These are phyloP conservation scores for Boechera stricta DNA, from an alignment of 345 rosid genomes.

Conservation along the genomic window DNA sequence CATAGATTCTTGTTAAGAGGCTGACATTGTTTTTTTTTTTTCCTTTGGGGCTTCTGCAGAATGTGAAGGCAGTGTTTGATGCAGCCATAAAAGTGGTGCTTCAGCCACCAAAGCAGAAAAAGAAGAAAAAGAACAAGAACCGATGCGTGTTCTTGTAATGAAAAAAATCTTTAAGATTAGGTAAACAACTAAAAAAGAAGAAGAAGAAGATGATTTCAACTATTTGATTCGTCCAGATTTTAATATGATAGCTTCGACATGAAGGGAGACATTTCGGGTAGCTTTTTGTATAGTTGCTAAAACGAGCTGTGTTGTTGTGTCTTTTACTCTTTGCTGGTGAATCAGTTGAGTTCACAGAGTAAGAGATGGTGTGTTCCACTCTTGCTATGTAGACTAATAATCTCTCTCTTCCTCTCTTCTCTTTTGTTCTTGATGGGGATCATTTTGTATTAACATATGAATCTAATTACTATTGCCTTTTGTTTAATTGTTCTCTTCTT, in stretches of 20 bases:
- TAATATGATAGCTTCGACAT: conserved; percentile 31
- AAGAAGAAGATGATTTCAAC: conserved; percentile 15
- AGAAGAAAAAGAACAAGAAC: conserved; percentile 72
- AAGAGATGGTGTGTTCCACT: conserved; percentile 26
- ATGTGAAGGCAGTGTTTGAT: conserved; percentile 86
- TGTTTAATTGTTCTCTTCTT: background rate
- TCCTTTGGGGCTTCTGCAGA: conserved; percentile 48
- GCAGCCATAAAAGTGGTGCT: conserved; percentile 88
- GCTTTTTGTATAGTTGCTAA: conserved; percentile 43
- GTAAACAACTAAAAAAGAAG: conserved; percentile 19
- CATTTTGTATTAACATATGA: conserved; percentile 23
- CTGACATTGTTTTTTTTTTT: background rate
- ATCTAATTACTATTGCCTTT: conserved; percentile 28
- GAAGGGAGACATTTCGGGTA: conserved; percentile 34
- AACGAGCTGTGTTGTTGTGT: conserved; percentile 39
- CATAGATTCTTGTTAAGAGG: conserved; percentile 7
- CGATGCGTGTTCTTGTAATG: conserved; percentile 77
- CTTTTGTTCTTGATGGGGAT: conserved; percentile 24
- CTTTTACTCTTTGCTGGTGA: conserved; percentile 36
- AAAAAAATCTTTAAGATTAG: conserved; percentile 20
- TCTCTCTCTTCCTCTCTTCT: conserved; percentile 13
- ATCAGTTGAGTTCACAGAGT: conserved; percentile 9
- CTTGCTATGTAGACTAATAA: conserved; percentile 35
- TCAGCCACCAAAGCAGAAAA: conserved; percentile 85
- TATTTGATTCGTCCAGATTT: conserved; percentile 39